Percentiles rank a stretch among this genome's conserved stretches.
These are phyloP conservation scores for Nothophoma quercina DNA, from an alignment of 2,329 filamentous ascomycete genomes.

Conservation along the genomic window DNA sequence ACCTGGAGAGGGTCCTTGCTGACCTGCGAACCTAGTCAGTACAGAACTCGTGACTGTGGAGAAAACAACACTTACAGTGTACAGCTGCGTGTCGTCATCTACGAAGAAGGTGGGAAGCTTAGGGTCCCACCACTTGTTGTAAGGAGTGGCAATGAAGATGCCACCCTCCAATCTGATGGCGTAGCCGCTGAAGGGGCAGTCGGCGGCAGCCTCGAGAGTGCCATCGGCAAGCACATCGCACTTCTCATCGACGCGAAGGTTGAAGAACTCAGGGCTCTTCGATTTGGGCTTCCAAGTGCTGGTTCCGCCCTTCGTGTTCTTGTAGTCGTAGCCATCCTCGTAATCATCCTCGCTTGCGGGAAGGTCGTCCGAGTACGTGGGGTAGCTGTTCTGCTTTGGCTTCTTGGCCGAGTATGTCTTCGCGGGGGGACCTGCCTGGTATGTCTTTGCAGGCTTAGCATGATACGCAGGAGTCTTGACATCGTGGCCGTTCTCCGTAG, in stretches of 20 bases:
- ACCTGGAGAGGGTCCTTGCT: conserved; percentile 39
- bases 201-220: not conserved
- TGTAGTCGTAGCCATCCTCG: too few relatives aligned
- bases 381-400: too few relatives aligned
- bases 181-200: conserved; percentile 28
- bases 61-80: conserved; percentile 8
- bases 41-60: conserved; percentile 5
- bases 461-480: not conserved
- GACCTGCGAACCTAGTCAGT: conserved; percentile 29
- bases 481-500: not conserved
- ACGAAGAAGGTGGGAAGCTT: conserved; percentile 40
- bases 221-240: conserved; percentile 10
- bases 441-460: too few relatives aligned
- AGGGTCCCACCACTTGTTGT: conserved; percentile 39
- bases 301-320: too few relatives aligned
- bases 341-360: too few relatives aligned
- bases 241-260: conserved; percentile 29
- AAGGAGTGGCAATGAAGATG: conserved; percentile 38
- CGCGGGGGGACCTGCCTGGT: too few relatives aligned
- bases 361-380: too few relatives aligned
- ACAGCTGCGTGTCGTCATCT: not conserved
- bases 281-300: conserved; percentile 38
- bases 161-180: conserved; percentile 36
- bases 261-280: conserved; percentile 35
- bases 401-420: too few relatives aligned